phyloP scores from a whole-genome alignment of 148 eudicot species.

The Persicaria maculosa region DNA sequence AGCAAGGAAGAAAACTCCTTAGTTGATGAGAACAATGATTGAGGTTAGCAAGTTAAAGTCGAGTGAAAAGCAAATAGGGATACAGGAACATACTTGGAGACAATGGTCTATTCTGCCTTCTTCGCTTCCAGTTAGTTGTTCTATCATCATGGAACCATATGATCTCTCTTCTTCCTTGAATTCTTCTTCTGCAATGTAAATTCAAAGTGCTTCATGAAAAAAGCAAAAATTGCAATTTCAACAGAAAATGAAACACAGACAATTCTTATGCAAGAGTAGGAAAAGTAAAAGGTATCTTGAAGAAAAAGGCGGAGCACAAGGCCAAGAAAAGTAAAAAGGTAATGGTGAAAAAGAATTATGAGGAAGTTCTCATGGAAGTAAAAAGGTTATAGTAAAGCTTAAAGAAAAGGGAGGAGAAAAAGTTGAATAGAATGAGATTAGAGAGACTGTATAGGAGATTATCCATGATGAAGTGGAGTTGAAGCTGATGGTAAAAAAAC shows the following conservation, averaged over 20 bases:
- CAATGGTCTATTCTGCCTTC: slow-evolving; percentile 84
- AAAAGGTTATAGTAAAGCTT: too few species aligned
- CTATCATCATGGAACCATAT: slow-evolving; percentile 92
- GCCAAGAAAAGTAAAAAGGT: too few species aligned
- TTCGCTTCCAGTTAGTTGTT: slow-evolving; percentile 69
- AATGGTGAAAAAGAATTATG: too few species aligned
- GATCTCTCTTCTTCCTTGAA: slow-evolving; percentile 48
- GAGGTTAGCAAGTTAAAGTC: neutral
- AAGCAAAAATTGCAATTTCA: neutral
- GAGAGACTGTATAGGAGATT: too few species aligned
- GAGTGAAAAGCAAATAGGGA: neutral
- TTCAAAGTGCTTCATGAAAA: neutral
- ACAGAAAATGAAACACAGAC: neutral
- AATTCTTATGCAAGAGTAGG: too few species aligned
- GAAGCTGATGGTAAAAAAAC: too few species aligned
- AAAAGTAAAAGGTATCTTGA: too few species aligned
- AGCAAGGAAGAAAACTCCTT: neutral
- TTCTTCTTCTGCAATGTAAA: slow-evolving; percentile 30
- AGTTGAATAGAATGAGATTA: too few species aligned
- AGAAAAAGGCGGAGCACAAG: too few species aligned
- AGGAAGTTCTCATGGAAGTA: too few species aligned
- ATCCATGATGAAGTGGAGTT: too few species aligned
- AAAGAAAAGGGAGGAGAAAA: too few species aligned
- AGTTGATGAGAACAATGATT: neutral
- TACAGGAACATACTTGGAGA: slow-evolving; percentile 52